Evolutionary conservation across 2,329 filamentous ascomycete species (phyloP).

Genomic region (Stemphylium lycopersici): DNA sequence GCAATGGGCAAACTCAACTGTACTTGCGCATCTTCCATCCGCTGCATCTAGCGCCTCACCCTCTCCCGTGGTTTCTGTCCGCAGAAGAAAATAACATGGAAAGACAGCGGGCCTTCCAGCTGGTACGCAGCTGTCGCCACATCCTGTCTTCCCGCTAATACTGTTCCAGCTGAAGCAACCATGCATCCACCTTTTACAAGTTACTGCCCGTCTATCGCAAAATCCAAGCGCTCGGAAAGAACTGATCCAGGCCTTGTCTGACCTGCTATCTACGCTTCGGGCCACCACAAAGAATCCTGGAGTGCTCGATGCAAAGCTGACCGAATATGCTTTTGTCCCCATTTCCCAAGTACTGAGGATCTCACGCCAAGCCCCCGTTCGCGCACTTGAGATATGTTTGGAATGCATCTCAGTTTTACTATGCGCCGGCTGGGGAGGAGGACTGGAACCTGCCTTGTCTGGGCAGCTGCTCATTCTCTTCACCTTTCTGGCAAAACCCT

Average conservation of each 20-base stretch:
- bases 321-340: slow-evolving; percentile 95
- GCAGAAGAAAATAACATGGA: slow-evolving; percentile 33
- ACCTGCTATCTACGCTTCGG: slow-evolving; percentile 52
- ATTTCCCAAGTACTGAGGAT: slow-evolving; percentile 83
- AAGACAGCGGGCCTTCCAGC: slow-evolving; percentile 50
- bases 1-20: not conserved
- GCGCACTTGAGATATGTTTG: slow-evolving; percentile 75
- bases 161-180: slow-evolving; percentile 59
- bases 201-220: slow-evolving; percentile 58
- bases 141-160: slow-evolving; percentile 4
- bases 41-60: not conserved
- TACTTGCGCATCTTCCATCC: not conserved
- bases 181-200: slow-evolving; percentile 65
- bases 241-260: slow-evolving; percentile 56
- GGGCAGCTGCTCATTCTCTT: slow-evolving; percentile 87
- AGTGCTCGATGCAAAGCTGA: slow-evolving; percentile 76
- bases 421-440: slow-evolving; percentile 76
- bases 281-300: slow-evolving; percentile 41
- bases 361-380: slow-evolving; percentile 72
- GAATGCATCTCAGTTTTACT: slow-evolving; percentile 77
- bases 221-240: slow-evolving; percentile 53
- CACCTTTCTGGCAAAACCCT: slow-evolving; percentile 78
- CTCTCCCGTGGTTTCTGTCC: not conserved
- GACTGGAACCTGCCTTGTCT: slow-evolving; percentile 73
- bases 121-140: slow-evolving; percentile 26